phyloP scores from a whole-genome alignment of 2,329 filamentous ascomycete species.

The Polytolypa hystricis region DNA sequence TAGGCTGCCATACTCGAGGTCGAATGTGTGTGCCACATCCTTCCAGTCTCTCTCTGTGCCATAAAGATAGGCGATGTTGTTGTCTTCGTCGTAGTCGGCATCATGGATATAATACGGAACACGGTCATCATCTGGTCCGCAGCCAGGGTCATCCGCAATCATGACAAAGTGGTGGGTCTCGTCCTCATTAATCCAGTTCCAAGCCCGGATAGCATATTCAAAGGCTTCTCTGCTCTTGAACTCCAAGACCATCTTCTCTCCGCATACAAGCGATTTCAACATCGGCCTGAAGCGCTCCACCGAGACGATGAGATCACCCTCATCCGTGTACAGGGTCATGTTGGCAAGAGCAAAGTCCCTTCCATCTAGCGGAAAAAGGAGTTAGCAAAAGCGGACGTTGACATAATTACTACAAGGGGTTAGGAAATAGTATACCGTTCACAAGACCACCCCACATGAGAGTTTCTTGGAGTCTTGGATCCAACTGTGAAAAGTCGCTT shows the following conservation, averaged over 20 bases:
- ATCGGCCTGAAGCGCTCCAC: slow-evolving; percentile 5
- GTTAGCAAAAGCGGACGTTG: not conserved
- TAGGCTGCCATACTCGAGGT: slow-evolving; percentile 3
- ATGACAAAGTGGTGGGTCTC: slow-evolving; percentile 6
- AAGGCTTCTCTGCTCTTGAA: slow-evolving; percentile 5
- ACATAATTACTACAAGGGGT: too few relatives aligned
- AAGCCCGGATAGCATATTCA: slow-evolving; percentile 5
- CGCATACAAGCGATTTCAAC: slow-evolving; percentile 3
- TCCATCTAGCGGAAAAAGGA: slow-evolving; percentile 1
- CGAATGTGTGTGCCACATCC: slow-evolving; percentile 6
- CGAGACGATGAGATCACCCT: slow-evolving; percentile 3
- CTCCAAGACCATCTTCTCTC: slow-evolving; percentile 2
- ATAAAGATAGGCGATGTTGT: slow-evolving; percentile 3
- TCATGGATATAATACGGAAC: slow-evolving; percentile 4
- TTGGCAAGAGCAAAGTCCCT: slow-evolving; percentile 5
- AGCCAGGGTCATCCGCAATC: slow-evolving; percentile 6
- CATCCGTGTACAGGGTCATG: slow-evolving; percentile 6
- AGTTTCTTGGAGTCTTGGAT: slow-evolving; percentile 2
- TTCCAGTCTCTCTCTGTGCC: slow-evolving; percentile 5
- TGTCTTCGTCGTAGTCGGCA: slow-evolving; percentile 6
- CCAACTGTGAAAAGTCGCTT: slow-evolving; percentile 2
- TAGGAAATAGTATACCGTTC: slow-evolving; percentile 3
- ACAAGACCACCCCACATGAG: slow-evolving; percentile 3
- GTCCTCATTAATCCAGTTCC: slow-evolving; percentile 6
- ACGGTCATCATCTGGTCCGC: slow-evolving; percentile 3